Evolutionary conservation across 257 asterid species (phyloP), one percentile per base, ranked within the genome.

Genomic region (Petrea volubilis): DNA sequence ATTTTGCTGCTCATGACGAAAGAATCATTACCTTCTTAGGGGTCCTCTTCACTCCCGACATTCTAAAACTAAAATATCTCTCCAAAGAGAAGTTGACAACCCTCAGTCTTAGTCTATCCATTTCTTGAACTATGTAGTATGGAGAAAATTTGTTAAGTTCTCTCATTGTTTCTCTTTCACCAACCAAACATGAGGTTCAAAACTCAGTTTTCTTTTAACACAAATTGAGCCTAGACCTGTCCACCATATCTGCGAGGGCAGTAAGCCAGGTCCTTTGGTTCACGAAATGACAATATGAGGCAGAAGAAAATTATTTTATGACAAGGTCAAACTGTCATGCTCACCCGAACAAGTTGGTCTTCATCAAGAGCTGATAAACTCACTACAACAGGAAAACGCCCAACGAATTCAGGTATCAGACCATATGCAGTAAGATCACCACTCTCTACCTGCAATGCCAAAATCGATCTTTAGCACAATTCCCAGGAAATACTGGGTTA

Each of bases 341-440:
- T 68, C 41, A 92, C 98, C 95, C 87, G 90, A 77, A 90, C 88
- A 73, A 93, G 98, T 79, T 90, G 95, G 75, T 87, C 89, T 80
- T 88, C 97, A 81, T 84, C 80, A 34, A 93, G 90, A 76, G 97
- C 91, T 70, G 96, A 80, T 66, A 93, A 77, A 81, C 91, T 90
- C 76, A 90, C 93, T 71, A 93, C 77, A 75, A 90, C 81, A 13
- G 98, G 98, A 77, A 93, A 79, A 31, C 98, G 84, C 65, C 98
- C 98, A 77, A 93, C 96, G 59, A 93, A 93, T 81, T 93, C 98
- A 57, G 98, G 98, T 81, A 90, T 90, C 67, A 93, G 96, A 70
- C 98, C 98, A 74, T 93, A 88, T 33, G 96, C 88, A 51, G 93
- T 88, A 63, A 93, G 97, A 75, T 93, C 98, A 64, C 80, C 83